Conservation (phyloP, 164 flowering plant genomes). For the grape (Vitis vinifera) region DNA sequence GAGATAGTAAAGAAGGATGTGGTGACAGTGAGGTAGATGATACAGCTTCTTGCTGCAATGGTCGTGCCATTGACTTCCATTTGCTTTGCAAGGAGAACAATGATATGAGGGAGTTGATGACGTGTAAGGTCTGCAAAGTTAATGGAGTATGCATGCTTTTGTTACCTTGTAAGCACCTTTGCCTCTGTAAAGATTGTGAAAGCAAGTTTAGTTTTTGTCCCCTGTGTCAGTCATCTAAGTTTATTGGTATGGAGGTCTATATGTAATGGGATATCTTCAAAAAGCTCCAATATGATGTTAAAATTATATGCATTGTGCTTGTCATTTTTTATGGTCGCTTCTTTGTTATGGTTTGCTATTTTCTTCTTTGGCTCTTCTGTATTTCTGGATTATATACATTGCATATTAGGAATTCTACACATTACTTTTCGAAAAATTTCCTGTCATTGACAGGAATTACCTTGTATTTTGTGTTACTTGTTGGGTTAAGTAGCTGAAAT, state of each 20-base stretch:
- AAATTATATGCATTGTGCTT: slow-evolving; percentile 14
- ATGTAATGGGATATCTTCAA: slow-evolving; percentile 37
- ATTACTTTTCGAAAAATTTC: no score
- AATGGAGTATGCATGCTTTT: slow-evolving; percentile 77
- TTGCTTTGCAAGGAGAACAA: slow-evolving; percentile 49
- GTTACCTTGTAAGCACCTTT: slow-evolving; percentile 91
- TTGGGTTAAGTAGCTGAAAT: no score
- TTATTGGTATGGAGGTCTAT: slow-evolving; percentile 69
- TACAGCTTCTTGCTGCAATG: slow-evolving; percentile 82
- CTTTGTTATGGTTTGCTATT: not conserved
- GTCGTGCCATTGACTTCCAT: slow-evolving; percentile 54
- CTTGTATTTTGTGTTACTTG: no score
- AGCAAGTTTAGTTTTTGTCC: slow-evolving; percentile 75
- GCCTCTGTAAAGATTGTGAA: slow-evolving; percentile 87
- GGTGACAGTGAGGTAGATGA: slow-evolving; percentile 90
- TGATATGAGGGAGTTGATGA: slow-evolving; percentile 54
- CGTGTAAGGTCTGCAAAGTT: slow-evolving; percentile 72
- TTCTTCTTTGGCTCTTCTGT: not conserved
- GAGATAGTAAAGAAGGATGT: slow-evolving; percentile 81
- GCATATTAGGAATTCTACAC: not conserved
- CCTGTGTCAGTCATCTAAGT: slow-evolving; percentile 69
- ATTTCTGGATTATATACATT: not conserved
- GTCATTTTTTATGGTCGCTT: slow-evolving; percentile 10
- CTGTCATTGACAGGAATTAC: no score
- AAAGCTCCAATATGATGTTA: slow-evolving; percentile 17